Evolutionary conservation across 208 protist species (phyloP).

Genomic region (Leishmania braziliensis): DNA sequence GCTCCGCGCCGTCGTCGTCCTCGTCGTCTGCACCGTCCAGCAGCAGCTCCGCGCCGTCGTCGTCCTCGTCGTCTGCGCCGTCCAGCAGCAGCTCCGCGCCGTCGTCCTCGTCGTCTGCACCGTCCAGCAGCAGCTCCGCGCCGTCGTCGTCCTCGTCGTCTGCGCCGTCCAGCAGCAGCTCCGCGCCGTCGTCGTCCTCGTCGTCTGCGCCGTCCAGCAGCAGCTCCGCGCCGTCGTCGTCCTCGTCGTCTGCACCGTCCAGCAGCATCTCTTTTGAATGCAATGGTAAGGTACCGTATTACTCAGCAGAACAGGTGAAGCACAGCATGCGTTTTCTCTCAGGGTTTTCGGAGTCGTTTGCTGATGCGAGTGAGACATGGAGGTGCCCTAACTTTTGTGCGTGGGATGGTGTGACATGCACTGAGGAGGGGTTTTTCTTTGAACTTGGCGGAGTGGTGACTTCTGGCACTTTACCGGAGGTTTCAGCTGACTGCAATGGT

Average conservation of each 20-base stretch:
- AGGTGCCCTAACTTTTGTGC: constrained; percentile 4
- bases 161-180: no score
- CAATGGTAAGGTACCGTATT: background rate
- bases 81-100: background rate
- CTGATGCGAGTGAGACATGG: background rate
- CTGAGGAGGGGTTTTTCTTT: background rate
- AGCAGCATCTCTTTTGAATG: background rate
- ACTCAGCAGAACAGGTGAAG: background rate
- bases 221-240: no score
- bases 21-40: background rate
- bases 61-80: background rate
- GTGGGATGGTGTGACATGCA: background rate
- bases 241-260: no score
- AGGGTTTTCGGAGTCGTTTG: background rate
- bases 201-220: no score
- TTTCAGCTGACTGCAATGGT: background rate
- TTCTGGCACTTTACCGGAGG: background rate
- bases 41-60: background rate
- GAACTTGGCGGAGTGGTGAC: background rate
- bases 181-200: no score
- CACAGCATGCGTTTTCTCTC: background rate
- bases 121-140: background rate
- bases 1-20: background rate
- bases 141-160: no score
- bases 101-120: background rate